Conservation (phyloP, 192 early-diverging fungal genomes). For the Backusella psychrophila region DNA sequence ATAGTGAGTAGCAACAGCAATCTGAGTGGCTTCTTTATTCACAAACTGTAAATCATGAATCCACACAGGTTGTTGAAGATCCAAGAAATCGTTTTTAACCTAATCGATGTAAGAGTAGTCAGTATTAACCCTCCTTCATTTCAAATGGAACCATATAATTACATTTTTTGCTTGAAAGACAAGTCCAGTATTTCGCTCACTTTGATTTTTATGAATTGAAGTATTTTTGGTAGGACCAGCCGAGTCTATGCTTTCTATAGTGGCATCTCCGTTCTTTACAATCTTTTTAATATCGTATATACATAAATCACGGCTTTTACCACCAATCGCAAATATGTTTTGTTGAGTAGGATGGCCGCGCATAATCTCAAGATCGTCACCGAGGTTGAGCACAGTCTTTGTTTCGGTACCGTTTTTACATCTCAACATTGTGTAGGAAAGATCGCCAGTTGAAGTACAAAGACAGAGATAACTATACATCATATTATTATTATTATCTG, state of each 20-base stretch:
- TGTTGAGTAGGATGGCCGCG: slow-evolving; percentile 61
- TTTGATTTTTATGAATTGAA: slow-evolving; percentile 22
- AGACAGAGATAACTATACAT: slow-evolving; percentile 8
- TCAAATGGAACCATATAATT: background rate
- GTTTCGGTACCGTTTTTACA: slow-evolving; percentile 10
- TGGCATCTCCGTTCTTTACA: background rate
- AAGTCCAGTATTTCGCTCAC: slow-evolving; percentile 42
- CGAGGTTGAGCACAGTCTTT: slow-evolving; percentile 22
- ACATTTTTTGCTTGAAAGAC: slow-evolving; percentile 85
- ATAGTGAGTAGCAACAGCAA: slow-evolving; percentile 72
- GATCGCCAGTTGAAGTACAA: slow-evolving; percentile 13
- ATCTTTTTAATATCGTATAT: slow-evolving; percentile 65
- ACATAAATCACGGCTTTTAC: slow-evolving; percentile 81
- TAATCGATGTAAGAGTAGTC: background rate
- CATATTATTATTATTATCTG: slow-evolving; percentile 4
- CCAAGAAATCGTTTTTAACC: slow-evolving; percentile 72
- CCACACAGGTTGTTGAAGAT: slow-evolving; percentile 85
- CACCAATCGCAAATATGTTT: slow-evolving; percentile 78
- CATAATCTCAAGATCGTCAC: slow-evolving; percentile 61
- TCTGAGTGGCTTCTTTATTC: slow-evolving; percentile 44
- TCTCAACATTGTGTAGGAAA: slow-evolving; percentile 18
- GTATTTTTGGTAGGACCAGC: slow-evolving; percentile 14
- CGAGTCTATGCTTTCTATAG: background rate
- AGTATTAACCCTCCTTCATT: background rate
- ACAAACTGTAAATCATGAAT: slow-evolving; percentile 81